Base-by-base conservation (phyloP, 1,284 basidiomycete species). In the Puccinia polysora region DNA sequence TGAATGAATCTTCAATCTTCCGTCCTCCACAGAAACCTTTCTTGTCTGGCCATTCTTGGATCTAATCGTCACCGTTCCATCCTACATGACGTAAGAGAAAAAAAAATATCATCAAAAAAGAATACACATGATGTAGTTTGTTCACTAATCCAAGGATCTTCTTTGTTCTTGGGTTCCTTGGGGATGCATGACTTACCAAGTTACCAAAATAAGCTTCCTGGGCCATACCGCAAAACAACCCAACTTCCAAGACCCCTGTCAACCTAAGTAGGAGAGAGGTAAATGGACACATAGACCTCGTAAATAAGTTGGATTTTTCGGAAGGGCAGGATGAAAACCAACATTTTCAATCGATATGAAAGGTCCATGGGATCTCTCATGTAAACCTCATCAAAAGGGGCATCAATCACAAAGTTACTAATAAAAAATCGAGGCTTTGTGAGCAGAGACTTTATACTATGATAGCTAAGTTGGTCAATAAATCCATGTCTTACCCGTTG, bases 171-270 rank as follows among this genome's bases (percentile, higher is more conserved):
- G 4, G 30, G 20, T 43, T 56, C 23, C 25, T 53, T 20, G 36
- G n/a, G 28, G 67, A 60, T n/a, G 65, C 25, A 34, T 52, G 14
- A 79, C 83, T 74, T 73, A 89, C 89, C 82, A 87, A 85, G 77
- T 96, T 95, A 20, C 95, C 95, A 82, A 97, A 98, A 84, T 97
- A 98, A 10, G 94, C 94, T 0, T 91, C 92, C 80, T 89, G 86
- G n/a, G 89, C 91, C 85, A 97, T 88, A 68, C 87, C 83, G 79
- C 90, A 93, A 83, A 98, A 98, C 25, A 98, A 81, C 0, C 96
- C 96, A 38, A 97, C 96, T 81, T 98, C 95, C 36, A 97, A 89
- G 12, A 98, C 92, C 72, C 96, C 95, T 0, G 95, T 97, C 65
- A 96, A 83, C 84, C 94, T 70, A 34, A 14, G 28, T 30, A 47